Evolutionary conservation across 1,139 yeast genomes (phyloP).

Genomic region (Geotrichum histeridarum): DNA sequence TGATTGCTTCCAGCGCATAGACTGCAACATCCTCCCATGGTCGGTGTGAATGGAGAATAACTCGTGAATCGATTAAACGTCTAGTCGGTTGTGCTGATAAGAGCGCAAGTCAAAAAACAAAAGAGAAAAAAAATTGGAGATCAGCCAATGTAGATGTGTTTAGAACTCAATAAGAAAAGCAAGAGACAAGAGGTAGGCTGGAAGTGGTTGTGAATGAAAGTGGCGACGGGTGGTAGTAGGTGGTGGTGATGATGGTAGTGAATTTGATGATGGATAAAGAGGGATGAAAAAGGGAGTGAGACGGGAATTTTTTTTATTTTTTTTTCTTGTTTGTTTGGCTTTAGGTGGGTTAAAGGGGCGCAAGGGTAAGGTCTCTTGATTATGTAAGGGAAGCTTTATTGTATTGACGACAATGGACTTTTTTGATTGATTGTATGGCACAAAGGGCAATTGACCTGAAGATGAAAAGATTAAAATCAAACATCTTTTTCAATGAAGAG

Average conservation of each 20-base stretch:
- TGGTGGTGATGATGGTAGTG: not conserved
- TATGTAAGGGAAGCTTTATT: not conserved
- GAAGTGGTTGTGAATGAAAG: too few relatives aligned
- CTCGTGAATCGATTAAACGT: too few relatives aligned
- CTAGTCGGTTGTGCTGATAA: not conserved
- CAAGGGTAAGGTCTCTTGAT: not conserved
- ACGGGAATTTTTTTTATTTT: not conserved
- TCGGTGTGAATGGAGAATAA: not conserved
- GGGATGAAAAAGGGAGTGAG: not conserved
- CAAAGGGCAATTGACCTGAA: not conserved
- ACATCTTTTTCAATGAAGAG: too few relatives aligned
- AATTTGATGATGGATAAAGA: not conserved
- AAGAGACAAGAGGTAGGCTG: too few relatives aligned
- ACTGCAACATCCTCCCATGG: slow-evolving; percentile 29
- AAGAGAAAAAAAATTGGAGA: not conserved
- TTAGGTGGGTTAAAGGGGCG: not conserved
- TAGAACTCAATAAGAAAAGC: too few relatives aligned
- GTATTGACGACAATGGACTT: not conserved
- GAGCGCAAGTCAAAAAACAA: not conserved
- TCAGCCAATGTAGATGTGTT: too few relatives aligned
- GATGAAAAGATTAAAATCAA: not conserved
- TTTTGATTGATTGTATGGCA: too few relatives aligned
- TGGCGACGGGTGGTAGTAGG: not conserved
- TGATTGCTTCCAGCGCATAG: slow-evolving; percentile 33
- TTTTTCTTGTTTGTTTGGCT: not conserved